Percentiles rank a stretch among this genome's conserved stretches.
Evolutionary conservation across 805 yeast genomes (phyloP).

Genomic region (Kazachstania bromeliacearum): DNA sequence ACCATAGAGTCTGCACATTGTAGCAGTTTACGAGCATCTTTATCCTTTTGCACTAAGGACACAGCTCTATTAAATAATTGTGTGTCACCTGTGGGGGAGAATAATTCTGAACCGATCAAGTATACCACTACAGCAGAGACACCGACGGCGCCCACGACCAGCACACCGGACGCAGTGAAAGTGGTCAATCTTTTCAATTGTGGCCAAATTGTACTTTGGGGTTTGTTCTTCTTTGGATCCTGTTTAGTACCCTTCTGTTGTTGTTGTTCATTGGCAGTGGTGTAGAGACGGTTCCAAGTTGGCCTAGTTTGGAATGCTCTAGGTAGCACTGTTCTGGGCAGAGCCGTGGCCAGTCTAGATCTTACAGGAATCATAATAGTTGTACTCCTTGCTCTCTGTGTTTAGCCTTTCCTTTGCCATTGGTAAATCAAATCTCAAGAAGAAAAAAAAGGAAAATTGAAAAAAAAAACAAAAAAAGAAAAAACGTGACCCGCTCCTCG

Average conservation of each 20-base stretch:
- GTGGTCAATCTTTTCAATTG: conserved; percentile 48
- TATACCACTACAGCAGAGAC: conserved; percentile 61
- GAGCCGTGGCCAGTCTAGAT: background rate
- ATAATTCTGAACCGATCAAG: conserved; percentile 66
- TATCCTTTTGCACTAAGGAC: conserved; percentile 60
- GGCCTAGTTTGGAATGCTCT: no score
- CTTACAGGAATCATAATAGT: background rate
- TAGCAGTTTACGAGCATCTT: conserved; percentile 46
- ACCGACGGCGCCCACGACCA: conserved; percentile 63
- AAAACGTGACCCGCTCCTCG: no score
- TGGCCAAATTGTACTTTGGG: conserved; percentile 25
- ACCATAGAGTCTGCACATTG: conserved; percentile 35
- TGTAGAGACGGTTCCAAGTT: background rate
- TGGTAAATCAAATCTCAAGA: no score
- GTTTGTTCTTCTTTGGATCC: background rate
- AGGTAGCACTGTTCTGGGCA: no score
- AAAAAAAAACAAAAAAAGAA: no score
- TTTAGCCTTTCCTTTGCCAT: no score
- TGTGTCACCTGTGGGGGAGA: conserved; percentile 87
- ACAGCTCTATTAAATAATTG: conserved; percentile 84
- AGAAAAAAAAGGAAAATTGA: no score
- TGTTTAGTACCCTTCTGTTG: background rate
- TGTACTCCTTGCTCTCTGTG: no score
- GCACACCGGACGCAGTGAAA: conserved; percentile 48
- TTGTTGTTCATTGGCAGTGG: background rate